Conservation (phyloP, 345 rosid species). For the Eucalyptus regnans region DNA sequence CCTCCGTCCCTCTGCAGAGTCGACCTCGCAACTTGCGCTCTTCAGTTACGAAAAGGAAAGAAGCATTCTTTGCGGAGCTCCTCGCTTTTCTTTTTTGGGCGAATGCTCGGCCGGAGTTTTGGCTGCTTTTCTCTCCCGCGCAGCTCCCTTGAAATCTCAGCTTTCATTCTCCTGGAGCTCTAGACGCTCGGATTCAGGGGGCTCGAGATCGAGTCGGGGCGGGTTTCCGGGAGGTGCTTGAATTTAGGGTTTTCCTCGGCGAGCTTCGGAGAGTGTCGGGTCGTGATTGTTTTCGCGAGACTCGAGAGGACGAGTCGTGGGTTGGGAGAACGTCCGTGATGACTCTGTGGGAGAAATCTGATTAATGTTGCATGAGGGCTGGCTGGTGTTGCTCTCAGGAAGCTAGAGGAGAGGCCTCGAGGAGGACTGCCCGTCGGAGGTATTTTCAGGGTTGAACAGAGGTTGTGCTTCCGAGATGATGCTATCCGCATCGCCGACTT, state of each 20-base stretch:
- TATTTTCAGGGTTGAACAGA: background rate
- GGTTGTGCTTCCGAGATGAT: conserved; percentile 21
- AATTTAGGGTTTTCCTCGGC: background rate
- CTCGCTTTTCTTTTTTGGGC: background rate
- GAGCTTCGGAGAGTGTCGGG: background rate
- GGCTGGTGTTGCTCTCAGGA: background rate
- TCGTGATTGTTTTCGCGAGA: background rate
- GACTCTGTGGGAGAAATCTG: background rate
- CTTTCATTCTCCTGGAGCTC: background rate
- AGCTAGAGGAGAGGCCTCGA: background rate
- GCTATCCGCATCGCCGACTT: conserved; percentile 68
- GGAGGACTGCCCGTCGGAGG: background rate
- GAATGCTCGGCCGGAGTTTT: background rate
- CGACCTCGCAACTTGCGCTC: conserved; percentile 4
- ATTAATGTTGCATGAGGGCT: background rate
- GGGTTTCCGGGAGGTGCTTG: background rate
- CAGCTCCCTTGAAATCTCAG: background rate
- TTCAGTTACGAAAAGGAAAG: background rate
- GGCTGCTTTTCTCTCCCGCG: background rate
- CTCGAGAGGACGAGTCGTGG: background rate
- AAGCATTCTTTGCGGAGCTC: background rate
- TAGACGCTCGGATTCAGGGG: background rate
- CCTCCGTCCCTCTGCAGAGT: background rate
- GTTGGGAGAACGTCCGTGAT: background rate
- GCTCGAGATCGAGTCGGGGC: background rate